Evolutionary conservation across 1,284 basidiomycete species (phyloP).

Genomic region (Microstroma glucosiphilum): DNA sequence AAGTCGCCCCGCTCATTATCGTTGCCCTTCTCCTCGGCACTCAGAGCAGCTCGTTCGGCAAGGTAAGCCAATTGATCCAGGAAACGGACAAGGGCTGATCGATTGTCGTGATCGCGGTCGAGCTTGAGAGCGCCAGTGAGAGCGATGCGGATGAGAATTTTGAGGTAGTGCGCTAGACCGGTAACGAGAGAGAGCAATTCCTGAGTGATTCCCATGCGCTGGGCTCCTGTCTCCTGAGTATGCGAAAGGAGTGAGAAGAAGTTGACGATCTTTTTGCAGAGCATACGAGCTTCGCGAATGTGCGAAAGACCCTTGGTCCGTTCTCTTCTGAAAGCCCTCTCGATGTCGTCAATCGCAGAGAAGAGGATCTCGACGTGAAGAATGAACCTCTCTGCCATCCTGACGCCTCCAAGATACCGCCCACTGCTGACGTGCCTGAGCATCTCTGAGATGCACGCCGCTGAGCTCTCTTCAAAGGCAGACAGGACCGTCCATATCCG

Average conservation of each 20-base stretch:
- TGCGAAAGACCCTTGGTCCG: conserved; percentile 78
- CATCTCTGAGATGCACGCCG: conserved; percentile 99
- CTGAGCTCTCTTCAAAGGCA: conserved; percentile 95
- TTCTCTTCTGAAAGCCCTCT: conserved; percentile 75
- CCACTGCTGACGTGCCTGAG: conserved; percentile 87
- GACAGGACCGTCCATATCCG: conserved; percentile 99
- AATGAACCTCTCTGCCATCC: conserved; percentile 98
- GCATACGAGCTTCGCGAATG: conserved; percentile 92
- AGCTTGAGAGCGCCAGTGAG: conserved; percentile 91
- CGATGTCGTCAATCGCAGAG: conserved; percentile 91
- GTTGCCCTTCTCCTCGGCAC: neutral
- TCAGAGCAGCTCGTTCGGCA: conserved; percentile 52
- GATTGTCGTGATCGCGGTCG: conserved; percentile 77
- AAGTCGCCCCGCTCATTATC: neutral
- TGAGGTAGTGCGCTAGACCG: conserved; percentile 95
- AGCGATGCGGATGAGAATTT: conserved; percentile 96
- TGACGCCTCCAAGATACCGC: conserved; percentile 89
- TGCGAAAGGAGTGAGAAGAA: conserved; percentile 96
- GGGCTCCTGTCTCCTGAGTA: conserved; percentile 81
- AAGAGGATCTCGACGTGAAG: conserved; percentile 97
- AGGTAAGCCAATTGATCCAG: conserved; percentile 85
- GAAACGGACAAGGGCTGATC: conserved; percentile 78
- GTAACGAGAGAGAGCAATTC: conserved; percentile 96
- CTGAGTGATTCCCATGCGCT: conserved; percentile 90
- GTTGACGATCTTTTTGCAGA: conserved; percentile 98